phyloP scores from a whole-genome alignment of 106 monocot species.

The Dendrobium catenatum region DNA sequence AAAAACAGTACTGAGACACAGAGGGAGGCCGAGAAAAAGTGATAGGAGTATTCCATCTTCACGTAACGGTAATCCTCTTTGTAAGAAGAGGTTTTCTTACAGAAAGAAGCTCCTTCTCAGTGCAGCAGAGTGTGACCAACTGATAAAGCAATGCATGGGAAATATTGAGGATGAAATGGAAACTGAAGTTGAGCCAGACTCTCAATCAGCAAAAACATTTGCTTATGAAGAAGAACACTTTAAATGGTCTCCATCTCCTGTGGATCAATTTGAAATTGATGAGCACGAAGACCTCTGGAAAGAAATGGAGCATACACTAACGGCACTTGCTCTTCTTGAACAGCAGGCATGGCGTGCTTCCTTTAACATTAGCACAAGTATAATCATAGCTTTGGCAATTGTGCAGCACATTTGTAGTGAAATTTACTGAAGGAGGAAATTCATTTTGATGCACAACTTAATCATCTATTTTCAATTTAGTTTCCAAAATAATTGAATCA shows the following conservation, averaged over 20 bases:
- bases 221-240: constrained; percentile 26
- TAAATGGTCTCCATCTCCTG: constrained; percentile 31
- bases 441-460: not conserved
- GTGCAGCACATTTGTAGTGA: not conserved
- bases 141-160: constrained; percentile 36
- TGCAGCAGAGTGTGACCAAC: constrained; percentile 27
- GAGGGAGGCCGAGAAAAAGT: not conserved
- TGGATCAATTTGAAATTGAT: constrained; percentile 19
- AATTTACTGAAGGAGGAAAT: not conserved
- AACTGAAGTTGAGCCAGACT: constrained; percentile 3
- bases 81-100: constrained; percentile 10
- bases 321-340: constrained; percentile 39
- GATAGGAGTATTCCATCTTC: not conserved
- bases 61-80: not conserved
- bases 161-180: constrained; percentile 29
- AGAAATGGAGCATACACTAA: constrained; percentile 63
- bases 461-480: not conserved
- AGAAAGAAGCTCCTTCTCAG: constrained; percentile 24
- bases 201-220: not conserved
- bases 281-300: constrained; percentile 71
- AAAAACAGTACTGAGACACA: not conserved
- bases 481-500: not conserved
- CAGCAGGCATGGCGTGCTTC: constrained; percentile 28
- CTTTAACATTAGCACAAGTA: not conserved
- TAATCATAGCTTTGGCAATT: not conserved